Conservation (phyloP, 306 rosid species). For the Hylodesmum podocarpum region DNA sequence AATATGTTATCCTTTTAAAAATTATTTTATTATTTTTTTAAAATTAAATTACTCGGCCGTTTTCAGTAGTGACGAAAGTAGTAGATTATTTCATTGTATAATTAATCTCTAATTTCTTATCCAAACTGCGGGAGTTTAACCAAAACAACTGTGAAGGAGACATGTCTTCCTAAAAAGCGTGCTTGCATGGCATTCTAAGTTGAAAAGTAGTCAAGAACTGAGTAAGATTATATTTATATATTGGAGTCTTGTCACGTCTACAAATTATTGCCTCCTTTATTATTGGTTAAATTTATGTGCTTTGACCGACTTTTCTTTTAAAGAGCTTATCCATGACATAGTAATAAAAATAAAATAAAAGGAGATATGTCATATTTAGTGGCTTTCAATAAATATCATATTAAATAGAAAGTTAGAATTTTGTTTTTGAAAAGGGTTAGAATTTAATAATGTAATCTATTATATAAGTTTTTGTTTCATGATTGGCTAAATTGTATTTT, state of each 20-base stretch:
- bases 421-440: too few species aligned
- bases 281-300: neutral
- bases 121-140: too few species aligned
- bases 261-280: neutral
- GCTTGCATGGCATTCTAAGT: neutral
- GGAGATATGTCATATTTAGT: neutral
- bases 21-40: too few species aligned
- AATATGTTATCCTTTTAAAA: too few species aligned
- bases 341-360: neutral
- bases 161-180: neutral
- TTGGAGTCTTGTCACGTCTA: neutral
- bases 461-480: too few species aligned
- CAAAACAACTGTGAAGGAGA: neutral
- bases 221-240: neutral
- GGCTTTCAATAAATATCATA: neutral
- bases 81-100: too few species aligned
- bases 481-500: too few species aligned
- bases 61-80: too few species aligned
- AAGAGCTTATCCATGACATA: neutral
- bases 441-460: too few species aligned
- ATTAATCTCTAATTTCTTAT: too few species aligned
- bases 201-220: neutral
- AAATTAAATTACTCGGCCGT: too few species aligned
- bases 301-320: neutral
- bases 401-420: neutral